Percentiles rank a stretch among this genome's conserved stretches.
phyloP scores from a whole-genome alignment of 2,329 filamentous ascomycete species.

The Neurospora sp. region DNA sequence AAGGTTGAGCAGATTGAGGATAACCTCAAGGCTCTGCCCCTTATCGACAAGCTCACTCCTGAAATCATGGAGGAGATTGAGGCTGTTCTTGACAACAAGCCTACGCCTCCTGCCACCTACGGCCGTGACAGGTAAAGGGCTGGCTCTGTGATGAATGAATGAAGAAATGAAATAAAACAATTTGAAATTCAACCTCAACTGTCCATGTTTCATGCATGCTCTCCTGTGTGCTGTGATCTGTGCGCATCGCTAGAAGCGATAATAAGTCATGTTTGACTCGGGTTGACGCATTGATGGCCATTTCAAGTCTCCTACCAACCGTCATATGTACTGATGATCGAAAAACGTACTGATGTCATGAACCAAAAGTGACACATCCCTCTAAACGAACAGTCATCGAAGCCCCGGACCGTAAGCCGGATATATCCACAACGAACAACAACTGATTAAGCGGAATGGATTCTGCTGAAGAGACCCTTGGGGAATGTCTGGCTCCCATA shows the following conservation, averaged over 20 bases:
- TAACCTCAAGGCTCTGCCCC: constrained; percentile 41
- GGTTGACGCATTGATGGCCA: neutral
- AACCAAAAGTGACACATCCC: neutral
- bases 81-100: constrained; percentile 22
- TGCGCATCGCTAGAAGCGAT: neutral
- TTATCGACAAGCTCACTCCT: constrained; percentile 45
- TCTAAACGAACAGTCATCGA: neutral
- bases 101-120: constrained; percentile 12
- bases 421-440: neutral
- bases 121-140: constrained; percentile 15
- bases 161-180: neutral
- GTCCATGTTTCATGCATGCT: neutral
- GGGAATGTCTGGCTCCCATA: neutral
- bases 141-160: neutral
- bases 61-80: constrained; percentile 52
- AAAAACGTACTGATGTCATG: no score
- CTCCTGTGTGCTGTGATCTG: neutral
- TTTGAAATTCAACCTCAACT: neutral
- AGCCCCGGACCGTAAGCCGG: neutral
- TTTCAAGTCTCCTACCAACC: neutral
- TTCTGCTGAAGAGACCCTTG: neutral
- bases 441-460: neutral
- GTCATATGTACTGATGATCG: neutral
- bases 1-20: constrained; percentile 48
- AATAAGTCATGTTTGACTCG: neutral